Conservation (phyloP, 805 yeast species). For the Kregervanrija pseudodelftensis region DNA sequence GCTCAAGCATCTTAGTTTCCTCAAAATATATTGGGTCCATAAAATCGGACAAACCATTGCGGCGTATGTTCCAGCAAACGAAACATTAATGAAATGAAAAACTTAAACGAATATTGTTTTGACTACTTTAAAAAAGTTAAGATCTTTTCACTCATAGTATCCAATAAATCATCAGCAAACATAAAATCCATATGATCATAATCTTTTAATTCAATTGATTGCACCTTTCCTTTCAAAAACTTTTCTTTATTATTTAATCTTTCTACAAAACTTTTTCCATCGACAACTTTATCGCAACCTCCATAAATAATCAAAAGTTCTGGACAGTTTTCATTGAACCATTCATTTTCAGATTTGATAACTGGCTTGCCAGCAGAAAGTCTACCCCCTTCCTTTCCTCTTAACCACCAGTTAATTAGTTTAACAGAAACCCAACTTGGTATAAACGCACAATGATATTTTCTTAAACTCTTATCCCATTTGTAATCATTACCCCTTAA, state of each 20-base stretch:
- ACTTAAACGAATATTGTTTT: too few species aligned
- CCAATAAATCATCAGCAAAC: conserved; percentile 80
- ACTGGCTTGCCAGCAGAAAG: conserved; percentile 38
- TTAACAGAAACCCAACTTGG: conserved; percentile 77
- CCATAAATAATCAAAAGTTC: conserved; percentile 63
- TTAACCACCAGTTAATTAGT: conserved; percentile 90
- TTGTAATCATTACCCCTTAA: conserved; percentile 80
- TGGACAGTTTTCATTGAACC: conserved; percentile 53
- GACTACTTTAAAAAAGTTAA: conserved; percentile 23
- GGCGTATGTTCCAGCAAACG: too few species aligned
- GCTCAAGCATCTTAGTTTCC: too few species aligned
- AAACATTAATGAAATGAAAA: too few species aligned
- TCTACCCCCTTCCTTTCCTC: conserved; percentile 39
- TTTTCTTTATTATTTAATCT: conserved; percentile 61
- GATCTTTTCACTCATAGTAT: conserved; percentile 51
- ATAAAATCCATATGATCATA: conserved; percentile 87
- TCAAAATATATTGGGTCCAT: too few species aligned
- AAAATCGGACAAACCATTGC: too few species aligned
- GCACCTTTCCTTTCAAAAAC: conserved; percentile 28
- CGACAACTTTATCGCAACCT: conserved; percentile 67
- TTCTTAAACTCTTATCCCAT: conserved; percentile 65
- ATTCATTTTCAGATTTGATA: conserved; percentile 43
- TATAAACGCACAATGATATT: conserved; percentile 74
- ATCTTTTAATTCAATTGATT: conserved; percentile 39
- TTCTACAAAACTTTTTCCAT: conserved; percentile 57